Base-by-base conservation (phyloP, 768 basidiomycete species). In the Rhizopogon vesiculosus region DNA sequence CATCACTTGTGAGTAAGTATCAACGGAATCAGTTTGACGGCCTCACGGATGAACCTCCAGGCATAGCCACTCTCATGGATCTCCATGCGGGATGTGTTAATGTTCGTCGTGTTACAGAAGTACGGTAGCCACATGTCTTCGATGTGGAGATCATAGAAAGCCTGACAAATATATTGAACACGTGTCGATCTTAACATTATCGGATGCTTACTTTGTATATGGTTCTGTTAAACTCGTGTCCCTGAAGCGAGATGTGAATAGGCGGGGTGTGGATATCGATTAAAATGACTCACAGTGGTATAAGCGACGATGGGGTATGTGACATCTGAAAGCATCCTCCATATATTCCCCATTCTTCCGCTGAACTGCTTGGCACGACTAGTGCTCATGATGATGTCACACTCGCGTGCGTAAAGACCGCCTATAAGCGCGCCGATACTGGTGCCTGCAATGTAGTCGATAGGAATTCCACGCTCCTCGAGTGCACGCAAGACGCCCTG, bases 111-210 rank as follows among this genome's bases (percentile, higher is more conserved):
- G 64, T 98, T 98, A 72, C 94, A 97, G 73, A 96, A 98, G 75
- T 85, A 98, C 4, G 96, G 97, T 6, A 99, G 77, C 97, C 96
- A 98, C 91, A 97, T 96, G 72, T 97, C 95, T 71, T 93, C 90
- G 41, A 93, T 93, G 62, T 98, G 94, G 42, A 94, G 83, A 69
- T 92, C 93, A 62, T 93, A 96, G 68, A 97, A 96, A 16, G 91
- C 84, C 83, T 92, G 64, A 16, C 45, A 45, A 43, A 42, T 29
- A 13, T 29, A 60, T 33, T 65, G 12, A 62, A 52, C 2, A 44
- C 35, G n/a, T 7, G 45, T 41, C 35, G 38, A 45, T 54, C 15
- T 29, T 51, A 29, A 25, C 58, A 22, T 45, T 41, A 12, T 9
- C 9, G 3, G 18, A 8, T 13, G 29, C 46, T 52, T 66, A 84